Evolutionary conservation across 2,329 filamentous ascomycete genomes (phyloP).

Genomic region (Penicillium sclerotiorum): DNA sequence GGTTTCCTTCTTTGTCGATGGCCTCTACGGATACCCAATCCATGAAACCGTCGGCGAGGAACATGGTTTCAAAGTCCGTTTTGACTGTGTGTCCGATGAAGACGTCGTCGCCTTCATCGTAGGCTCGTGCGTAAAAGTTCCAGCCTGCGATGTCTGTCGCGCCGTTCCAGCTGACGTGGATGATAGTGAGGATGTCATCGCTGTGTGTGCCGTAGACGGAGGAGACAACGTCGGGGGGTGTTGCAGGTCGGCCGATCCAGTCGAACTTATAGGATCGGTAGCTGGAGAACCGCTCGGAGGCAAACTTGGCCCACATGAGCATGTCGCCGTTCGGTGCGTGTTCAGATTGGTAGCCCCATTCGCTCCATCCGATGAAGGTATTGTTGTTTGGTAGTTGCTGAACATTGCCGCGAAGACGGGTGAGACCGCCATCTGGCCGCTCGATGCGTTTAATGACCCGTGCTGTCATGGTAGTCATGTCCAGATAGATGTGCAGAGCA

Average conservation of each 20-base stretch:
- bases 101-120: slow-evolving; percentile 25
- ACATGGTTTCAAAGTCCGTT: slow-evolving; percentile 41
- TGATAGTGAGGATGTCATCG: slow-evolving; percentile 24
- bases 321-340: slow-evolving; percentile 27
- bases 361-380: slow-evolving; percentile 35
- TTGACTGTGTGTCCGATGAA: slow-evolving; percentile 34
- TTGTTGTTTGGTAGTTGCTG: slow-evolving; percentile 37
- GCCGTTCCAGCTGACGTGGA: slow-evolving; percentile 39
- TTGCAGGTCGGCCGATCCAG: slow-evolving; percentile 32
- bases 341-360: slow-evolving; percentile 34
- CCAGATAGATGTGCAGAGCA: slow-evolving; percentile 29
- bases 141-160: slow-evolving; percentile 38
- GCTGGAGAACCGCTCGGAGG: slow-evolving; percentile 31
- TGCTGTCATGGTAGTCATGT: slow-evolving; percentile 27
- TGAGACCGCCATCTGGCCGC: slow-evolving; percentile 33
- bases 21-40: slow-evolving; percentile 37
- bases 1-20: slow-evolving; percentile 27
- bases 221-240: slow-evolving; percentile 30
- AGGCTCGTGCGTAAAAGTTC: slow-evolving; percentile 32
- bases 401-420: slow-evolving; percentile 34
- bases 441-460: slow-evolving; percentile 25
- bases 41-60: slow-evolving; percentile 32
- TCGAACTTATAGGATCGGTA: slow-evolving; percentile 42
- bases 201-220: slow-evolving; percentile 25
- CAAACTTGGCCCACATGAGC: slow-evolving; percentile 36